These are phyloP conservation scores for Antarctomyces pellizariae DNA, from an alignment of 495 filamentous ascomycete species.

Conservation along the genomic window DNA sequence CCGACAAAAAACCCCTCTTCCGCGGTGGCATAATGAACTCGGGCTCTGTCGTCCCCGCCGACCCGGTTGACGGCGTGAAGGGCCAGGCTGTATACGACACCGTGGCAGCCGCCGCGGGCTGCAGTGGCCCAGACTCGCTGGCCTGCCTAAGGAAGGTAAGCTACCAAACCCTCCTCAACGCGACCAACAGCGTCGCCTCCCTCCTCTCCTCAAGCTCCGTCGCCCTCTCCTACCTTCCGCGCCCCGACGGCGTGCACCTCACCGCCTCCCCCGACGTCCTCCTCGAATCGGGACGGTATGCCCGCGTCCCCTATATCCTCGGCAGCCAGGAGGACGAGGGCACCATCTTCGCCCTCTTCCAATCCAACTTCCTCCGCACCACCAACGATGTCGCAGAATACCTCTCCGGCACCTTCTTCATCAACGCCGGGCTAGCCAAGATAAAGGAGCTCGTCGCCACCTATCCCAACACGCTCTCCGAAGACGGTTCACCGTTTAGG, in stretches of 20 bases:
- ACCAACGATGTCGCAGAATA: too few relatives aligned
- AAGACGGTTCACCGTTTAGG: conserved; percentile 42
- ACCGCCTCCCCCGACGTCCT: conserved; percentile 31
- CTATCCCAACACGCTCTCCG: conserved; percentile 19
- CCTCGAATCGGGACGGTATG: conserved; percentile 24
- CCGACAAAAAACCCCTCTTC: conserved; percentile 47
- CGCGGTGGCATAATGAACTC: conserved; percentile 53
- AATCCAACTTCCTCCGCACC: conserved; percentile 37
- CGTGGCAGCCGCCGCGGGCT: conserved; percentile 36
- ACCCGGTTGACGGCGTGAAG: conserved; percentile 37
- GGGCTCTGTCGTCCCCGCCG: conserved; percentile 36
- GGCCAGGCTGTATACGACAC: conserved; percentile 37
- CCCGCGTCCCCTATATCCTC: conserved; percentile 29
- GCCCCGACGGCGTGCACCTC: conserved; percentile 34
- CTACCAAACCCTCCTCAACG: conserved; percentile 36
- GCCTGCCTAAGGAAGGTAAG: conserved; percentile 34
- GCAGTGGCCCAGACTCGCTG: conserved; percentile 32
- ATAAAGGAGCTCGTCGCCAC: conserved; percentile 20
- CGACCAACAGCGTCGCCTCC: conserved; percentile 40
- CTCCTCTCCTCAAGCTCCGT: conserved; percentile 38
- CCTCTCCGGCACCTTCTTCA: conserved; percentile 22
- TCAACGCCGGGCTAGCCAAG: conserved; percentile 14
- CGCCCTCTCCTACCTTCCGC: conserved; percentile 38
- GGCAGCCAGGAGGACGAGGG: conserved; percentile 37
- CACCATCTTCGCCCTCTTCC: conserved; percentile 35